These are phyloP conservation scores for Ceratocystis diversiconidia DNA, from an alignment of 2,329 filamentous ascomycete genomes.

Conservation along the genomic window DNA sequence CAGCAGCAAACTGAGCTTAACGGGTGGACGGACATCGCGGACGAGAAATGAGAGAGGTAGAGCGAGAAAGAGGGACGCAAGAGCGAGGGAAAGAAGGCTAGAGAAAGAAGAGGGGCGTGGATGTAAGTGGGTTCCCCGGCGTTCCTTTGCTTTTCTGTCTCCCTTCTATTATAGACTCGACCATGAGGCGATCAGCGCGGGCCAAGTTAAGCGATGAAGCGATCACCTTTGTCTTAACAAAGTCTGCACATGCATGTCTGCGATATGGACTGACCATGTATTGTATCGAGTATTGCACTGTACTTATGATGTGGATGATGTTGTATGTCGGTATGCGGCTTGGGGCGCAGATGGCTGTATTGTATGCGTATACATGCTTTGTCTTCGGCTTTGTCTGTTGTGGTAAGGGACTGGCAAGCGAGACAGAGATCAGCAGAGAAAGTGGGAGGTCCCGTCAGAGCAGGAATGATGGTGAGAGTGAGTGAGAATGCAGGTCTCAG, in stretches of 20 bases:
- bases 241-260: background rate
- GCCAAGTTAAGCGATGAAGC: conserved; percentile 5
- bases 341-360: background rate
- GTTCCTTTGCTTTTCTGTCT: conserved; percentile 5
- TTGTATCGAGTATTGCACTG: background rate
- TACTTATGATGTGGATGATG: background rate
- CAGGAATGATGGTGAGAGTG: background rate
- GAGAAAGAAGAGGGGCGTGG: background rate
- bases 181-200: conserved; percentile 6
- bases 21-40: background rate
- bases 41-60: background rate
- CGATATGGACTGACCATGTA: background rate
- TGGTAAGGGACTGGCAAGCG: background rate
- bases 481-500: conserved; percentile 4
- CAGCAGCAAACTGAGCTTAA: background rate
- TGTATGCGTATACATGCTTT: background rate
- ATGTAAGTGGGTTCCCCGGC: background rate
- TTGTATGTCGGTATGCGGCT: background rate
- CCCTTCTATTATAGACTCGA: background rate
- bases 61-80: background rate
- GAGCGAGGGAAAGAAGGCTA: background rate
- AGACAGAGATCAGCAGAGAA: background rate
- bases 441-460: background rate
- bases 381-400: background rate
- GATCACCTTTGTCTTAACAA: background rate